Conservation (phyloP, 345 rosid species). For the Syzygium jambos region DNA sequence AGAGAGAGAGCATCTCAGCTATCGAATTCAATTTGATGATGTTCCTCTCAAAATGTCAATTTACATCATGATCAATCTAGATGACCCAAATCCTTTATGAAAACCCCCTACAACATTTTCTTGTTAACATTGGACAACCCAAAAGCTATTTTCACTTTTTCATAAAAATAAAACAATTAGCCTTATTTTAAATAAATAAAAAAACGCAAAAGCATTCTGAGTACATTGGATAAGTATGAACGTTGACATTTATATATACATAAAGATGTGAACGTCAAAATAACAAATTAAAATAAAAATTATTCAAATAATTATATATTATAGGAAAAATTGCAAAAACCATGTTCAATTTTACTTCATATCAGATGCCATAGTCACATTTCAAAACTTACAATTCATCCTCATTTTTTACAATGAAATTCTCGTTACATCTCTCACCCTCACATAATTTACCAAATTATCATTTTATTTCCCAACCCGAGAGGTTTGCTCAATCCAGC, state of each 20-base stretch:
- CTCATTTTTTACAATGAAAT: background rate
- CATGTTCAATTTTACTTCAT: background rate
- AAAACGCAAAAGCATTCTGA: background rate
- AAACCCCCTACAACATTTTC: background rate
- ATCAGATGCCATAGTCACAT: background rate
- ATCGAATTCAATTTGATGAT: background rate
- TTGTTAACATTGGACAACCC: background rate
- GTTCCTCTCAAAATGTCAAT: background rate
- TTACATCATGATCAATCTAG: background rate
- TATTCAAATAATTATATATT: background rate
- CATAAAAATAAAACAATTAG: background rate
- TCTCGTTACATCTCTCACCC: background rate
- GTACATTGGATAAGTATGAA: background rate
- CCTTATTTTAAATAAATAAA: background rate
- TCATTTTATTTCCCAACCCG: background rate
- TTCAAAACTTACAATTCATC: background rate
- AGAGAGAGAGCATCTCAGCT: background rate
- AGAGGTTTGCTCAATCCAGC: background rate
- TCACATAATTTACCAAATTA: background rate
- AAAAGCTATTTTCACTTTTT: background rate
- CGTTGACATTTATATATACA: background rate
- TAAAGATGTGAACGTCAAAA: background rate
- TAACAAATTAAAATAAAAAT: background rate
- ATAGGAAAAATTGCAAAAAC: background rate
- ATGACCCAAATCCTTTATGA: background rate